Evolutionary conservation across 768 basidiomycete species (phyloP), one percentile per base, ranked within the genome.

Genomic region (Pleurotus giganteus): DNA sequence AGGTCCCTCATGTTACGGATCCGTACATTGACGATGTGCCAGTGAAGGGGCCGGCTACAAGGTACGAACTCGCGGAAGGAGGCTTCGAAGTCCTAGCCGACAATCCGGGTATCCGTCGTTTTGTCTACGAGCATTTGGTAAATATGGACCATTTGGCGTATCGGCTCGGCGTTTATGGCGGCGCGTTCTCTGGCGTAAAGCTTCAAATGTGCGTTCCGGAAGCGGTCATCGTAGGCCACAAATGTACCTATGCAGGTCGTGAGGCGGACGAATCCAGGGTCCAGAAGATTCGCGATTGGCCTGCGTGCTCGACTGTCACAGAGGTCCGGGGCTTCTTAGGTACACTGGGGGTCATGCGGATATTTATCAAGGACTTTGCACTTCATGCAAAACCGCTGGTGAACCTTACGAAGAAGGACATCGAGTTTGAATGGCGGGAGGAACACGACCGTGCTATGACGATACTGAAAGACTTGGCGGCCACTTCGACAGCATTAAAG

Each of bases 1-100:
- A 79, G 54, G 78, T 80, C 1, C 74, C 74, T 15, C 23, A 74
- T 1, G 21, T 63, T 4, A 71, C 71, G 0, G 55, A 60, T 0
- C 68, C 66, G 0, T 82, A 69, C 47, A 66, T 80, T 8, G 71
- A 82, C 55, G 70, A 80, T 55, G 57, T 72, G 0, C 65, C 66
- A 0, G 52, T 77, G 2, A 69, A 67, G 53, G 72, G 74, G 1
- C 74, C 69, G 0, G 13, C 19, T 1, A 67, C 71, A 0, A 46
- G 58, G 3, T 77, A 78, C 47, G 47, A 66, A 8, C 2, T 34
- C 0, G 6, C 27, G 0, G 63, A 69, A 24, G 68, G 75, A 0
- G n/a, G 6, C 0, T 73, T 59, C 44, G 67, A 81, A 46, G 71
- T 63, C 0, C 69, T 78, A 1, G 63, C 68, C 0, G 65, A 67